Evolutionary conservation across 176 grass and related monocot species (phyloP).

Genomic region (Oryza coarctata): DNA sequence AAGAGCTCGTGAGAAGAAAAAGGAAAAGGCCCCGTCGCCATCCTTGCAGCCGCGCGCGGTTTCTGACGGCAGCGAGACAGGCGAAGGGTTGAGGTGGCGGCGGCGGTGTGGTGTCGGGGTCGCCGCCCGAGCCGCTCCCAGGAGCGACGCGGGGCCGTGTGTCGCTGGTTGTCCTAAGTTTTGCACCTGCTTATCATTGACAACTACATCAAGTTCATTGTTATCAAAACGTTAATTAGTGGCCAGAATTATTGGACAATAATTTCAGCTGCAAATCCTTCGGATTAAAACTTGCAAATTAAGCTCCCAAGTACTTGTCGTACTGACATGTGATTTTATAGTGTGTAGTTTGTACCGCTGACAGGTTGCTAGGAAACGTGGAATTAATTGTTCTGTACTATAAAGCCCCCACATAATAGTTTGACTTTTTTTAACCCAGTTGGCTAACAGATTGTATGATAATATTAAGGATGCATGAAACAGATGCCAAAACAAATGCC

Average conservation of each 20-base stretch:
- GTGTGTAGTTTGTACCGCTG: neutral
- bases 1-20: too few relatives aligned
- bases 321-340: neutral
- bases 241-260: neutral
- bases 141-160: too few relatives aligned
- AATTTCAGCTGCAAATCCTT: neutral
- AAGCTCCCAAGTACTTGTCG: too few relatives aligned
- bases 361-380: neutral
- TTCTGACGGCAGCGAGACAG: too few relatives aligned
- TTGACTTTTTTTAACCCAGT: neutral
- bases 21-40: too few relatives aligned
- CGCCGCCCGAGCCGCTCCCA: too few relatives aligned
- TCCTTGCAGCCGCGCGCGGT: too few relatives aligned
- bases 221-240: neutral
- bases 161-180: too few relatives aligned
- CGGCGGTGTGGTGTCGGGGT: too few relatives aligned
- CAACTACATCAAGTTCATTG: neutral
- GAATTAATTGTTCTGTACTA: neutral
- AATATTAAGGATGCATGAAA: neutral
- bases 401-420: neutral
- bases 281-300: too few relatives aligned
- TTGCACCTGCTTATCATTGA: slow-evolving; percentile 39
- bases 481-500: neutral
- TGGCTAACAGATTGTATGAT: neutral
- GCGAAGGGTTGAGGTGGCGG: too few relatives aligned